Evolutionary conservation across 2,329 filamentous ascomycete species (phyloP).

Genomic region (Capronia epimyces): DNA sequence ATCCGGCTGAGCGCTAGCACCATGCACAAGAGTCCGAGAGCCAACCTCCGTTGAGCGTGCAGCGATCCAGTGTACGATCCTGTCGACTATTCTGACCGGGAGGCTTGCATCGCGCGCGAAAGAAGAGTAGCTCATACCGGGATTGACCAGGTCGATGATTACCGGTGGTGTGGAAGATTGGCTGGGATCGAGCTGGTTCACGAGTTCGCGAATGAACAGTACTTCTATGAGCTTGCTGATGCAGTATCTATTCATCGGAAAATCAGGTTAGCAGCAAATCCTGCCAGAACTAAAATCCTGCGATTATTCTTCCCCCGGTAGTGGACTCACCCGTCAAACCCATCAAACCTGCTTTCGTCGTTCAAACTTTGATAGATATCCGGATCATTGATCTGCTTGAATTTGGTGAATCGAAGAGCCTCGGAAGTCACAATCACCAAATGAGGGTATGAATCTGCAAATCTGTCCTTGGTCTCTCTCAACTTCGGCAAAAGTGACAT

Average conservation of each 20-base stretch:
- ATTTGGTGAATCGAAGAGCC: slow-evolving; percentile 25
- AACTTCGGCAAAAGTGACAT: slow-evolving; percentile 28
- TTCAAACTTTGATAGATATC: slow-evolving; percentile 22
- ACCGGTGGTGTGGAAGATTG: slow-evolving; percentile 4
- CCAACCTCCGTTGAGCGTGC: slow-evolving; percentile 26
- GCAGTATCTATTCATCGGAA: slow-evolving; percentile 21
- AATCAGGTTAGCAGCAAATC: no score
- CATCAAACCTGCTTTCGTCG: slow-evolving; percentile 13
- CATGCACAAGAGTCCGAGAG: slow-evolving; percentile 25
- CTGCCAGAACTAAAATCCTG: no score
- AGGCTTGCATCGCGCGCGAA: slow-evolving; percentile 11
- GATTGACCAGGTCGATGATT: slow-evolving; percentile 29
- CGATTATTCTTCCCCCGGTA: no score
- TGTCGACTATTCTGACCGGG: background rate
- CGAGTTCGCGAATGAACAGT: slow-evolving; percentile 24
- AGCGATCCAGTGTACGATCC: slow-evolving; percentile 9
- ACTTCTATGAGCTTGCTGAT: slow-evolving; percentile 26
- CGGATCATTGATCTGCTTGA: slow-evolving; percentile 20
- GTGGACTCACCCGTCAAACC: slow-evolving; percentile 5
- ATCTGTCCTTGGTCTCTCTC: slow-evolving; percentile 19
- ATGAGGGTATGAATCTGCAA: slow-evolving; percentile 17
- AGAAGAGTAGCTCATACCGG: slow-evolving; percentile 26
- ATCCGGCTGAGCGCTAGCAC: slow-evolving; percentile 12
- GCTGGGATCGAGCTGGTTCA: slow-evolving; percentile 3
- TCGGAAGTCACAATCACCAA: slow-evolving; percentile 28